These are phyloP conservation scores for Podospora anserina DNA, from an alignment of 495 filamentous ascomycete species.

Conservation along the genomic window DNA sequence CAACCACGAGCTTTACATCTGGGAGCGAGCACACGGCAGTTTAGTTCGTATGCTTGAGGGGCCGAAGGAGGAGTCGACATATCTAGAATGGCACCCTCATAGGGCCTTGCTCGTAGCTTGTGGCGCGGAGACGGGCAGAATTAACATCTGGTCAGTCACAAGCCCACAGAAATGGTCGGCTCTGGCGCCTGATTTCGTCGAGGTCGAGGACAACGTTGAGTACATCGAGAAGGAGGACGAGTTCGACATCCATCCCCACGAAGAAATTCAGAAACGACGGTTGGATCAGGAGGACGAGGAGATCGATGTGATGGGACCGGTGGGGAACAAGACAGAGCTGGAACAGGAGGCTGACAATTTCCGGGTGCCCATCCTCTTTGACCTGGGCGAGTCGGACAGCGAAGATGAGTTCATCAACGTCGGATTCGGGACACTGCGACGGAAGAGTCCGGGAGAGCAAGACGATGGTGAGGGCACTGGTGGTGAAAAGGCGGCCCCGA, in stretches of 20 bases:
- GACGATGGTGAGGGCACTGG: conserved; percentile 38
- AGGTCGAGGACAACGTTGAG: conserved; percentile 97
- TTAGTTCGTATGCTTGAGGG: conserved; percentile 95
- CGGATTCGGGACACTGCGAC: conserved; percentile 76
- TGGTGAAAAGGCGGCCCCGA: conserved; percentile 33
- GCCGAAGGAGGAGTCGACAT: conserved; percentile 88
- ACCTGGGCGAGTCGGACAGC: conserved; percentile 68
- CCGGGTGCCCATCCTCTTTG: conserved; percentile 81
- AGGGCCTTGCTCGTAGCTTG: conserved; percentile 85
- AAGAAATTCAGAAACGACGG: conserved; percentile 87
- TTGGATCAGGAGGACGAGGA: conserved; percentile 82
- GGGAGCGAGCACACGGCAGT: conserved; percentile 91
- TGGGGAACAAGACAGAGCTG: conserved; percentile 61
- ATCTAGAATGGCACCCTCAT: conserved; percentile 94
- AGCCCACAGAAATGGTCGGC: conserved; percentile 95
- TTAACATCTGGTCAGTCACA: conserved; percentile 91
- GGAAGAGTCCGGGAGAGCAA: conserved; percentile 58
- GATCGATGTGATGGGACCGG: conserved; percentile 72
- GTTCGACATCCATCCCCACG: conserved; percentile 94
- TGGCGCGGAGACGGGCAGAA: conserved; percentile 80
- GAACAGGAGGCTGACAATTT: conserved; percentile 62
- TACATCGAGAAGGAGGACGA: conserved; percentile 95
- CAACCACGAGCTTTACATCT: conserved; percentile 97
- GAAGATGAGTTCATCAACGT: conserved; percentile 89
- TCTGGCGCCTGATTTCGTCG: conserved; percentile 91